Evolutionary conservation across 768 basidiomycete species (phyloP), one percentile per base, ranked within the genome.

Genomic region (Tricholoma sp.): DNA sequence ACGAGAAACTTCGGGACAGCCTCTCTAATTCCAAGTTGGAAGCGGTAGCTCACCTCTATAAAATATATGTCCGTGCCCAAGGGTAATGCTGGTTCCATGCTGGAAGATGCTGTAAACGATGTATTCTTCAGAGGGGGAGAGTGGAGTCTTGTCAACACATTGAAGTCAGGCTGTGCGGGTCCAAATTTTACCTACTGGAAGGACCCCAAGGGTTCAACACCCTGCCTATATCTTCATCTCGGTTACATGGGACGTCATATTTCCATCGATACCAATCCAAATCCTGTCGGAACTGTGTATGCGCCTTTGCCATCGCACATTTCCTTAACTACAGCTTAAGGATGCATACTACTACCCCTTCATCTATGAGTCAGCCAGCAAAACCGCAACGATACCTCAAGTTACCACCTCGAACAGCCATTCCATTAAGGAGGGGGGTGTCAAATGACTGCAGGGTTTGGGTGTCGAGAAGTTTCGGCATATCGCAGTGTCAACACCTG

Each of bases 51-150:
- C 32, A 29, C 41, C 61, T 59, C 58, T 62, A 62, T 22, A 37
- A 59, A 14, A 54, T 60, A 11, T 62, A 60, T 45, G 37, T 57
- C 52, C 55, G 39, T 43, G 57, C 37, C 52, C 22, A 62, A 27
- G 50, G 50, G 0, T 39, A 34, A 50, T 54, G 61, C 56, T 60
- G 59, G 61, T 35, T 57, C 51, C 52, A 54, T 62, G 47, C 57
- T 62, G 59, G 58, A 59, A 52, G 58, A 62, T 55, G 58, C 54
- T 57, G 51, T 60, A 55, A 54, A 57, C 50, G 51, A 62, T 43
- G 37, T 62, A 41, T 62, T 62, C 43, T 35, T 18, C 53, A 59
- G 52, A 39, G 61, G 61, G 43, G 59, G 61, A 51, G 31, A 59
- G 55, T 61, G 61, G 59, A 51, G 50, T 29, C 39, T 61, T 53